Base-by-base conservation (phyloP, 768 basidiomycete genomes). In the Tulasnella sp. region DNA sequence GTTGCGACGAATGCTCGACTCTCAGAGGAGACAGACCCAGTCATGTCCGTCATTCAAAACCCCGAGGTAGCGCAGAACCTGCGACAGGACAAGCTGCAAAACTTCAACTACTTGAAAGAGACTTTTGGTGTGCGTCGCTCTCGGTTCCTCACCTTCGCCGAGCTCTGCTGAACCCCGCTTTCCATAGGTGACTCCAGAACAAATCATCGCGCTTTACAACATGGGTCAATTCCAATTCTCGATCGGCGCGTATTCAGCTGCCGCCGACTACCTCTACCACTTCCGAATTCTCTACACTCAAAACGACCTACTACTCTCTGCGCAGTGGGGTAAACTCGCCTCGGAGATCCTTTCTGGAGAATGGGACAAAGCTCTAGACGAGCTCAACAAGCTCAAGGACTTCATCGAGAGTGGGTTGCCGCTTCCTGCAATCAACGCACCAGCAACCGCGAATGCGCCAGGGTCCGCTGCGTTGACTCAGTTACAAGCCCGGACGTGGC, bases 151-250 rank as follows among this genome's bases (percentile, higher is more conserved):
- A 48, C 32, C 23, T 70, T 39, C 79, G 71, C 44, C 48, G 18
- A 26, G 42, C 37, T 44, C 23, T 11, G 3, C 37, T 26, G 26
- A 73, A 37, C 26, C 18, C 77, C 51, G 23, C 3, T 32, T 73
- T 16, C 79, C 51, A 81, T 84, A 99, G 97, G 90, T 99, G 78
- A 95, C 93, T 20, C 87, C 96, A 79, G 96, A 97, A 79, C 94
- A 98, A 90, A 98, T 99, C 83, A 93, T 91, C 61, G 93, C 94
- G 0, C 87, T 99, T 11, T 99, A 99, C 87, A 95, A 96, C 86
- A 98, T 97, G 85, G 98, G 98, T 75, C 93, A 98, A 83, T 99
- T 96, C 87, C 96, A 98, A 86, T 99, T 95, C 86, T 94, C 97
- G n/a, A 94, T 94, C 84, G 98, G 98, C 67, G 95, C 95, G 85